These are phyloP conservation scores for Taphrina populina DNA, from an alignment of 1,139 yeast species.

Conservation along the genomic window DNA sequence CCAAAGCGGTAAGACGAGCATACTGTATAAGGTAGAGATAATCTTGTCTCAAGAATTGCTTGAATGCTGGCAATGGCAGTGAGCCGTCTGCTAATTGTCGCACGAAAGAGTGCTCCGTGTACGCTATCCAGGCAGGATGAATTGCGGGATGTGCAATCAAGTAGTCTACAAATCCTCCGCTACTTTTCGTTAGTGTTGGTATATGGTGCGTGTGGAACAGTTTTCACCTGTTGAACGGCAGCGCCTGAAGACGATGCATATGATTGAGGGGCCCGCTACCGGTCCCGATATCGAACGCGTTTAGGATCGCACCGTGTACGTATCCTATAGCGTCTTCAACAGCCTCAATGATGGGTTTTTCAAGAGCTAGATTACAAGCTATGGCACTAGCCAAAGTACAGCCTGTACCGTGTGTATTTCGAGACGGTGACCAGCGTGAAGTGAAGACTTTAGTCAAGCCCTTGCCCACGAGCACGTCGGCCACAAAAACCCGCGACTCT, in stretches of 20 bases:
- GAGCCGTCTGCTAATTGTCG: conserved; percentile 54
- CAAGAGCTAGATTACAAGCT: conserved; percentile 69
- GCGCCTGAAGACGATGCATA: conserved; percentile 13
- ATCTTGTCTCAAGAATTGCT: conserved; percentile 67
- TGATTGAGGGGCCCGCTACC: conserved; percentile 43
- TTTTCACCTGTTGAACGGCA: conserved; percentile 42
- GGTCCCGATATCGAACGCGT: conserved; percentile 40
- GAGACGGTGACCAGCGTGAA: conserved; percentile 54
- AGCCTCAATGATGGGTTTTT: conserved; percentile 51
- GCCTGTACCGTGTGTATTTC: conserved; percentile 84
- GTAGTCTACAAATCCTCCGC: conserved; percentile 53
- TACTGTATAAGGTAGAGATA: conserved; percentile 67
- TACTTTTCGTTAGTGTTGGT: conserved; percentile 39
- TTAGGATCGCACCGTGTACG: conserved; percentile 62
- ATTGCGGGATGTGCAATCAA: conserved; percentile 60
- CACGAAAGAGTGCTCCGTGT: conserved; percentile 65
- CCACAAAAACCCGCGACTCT: conserved; percentile 43
- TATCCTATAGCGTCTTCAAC: conserved; percentile 61
- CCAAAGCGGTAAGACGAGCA: conserved; percentile 65
- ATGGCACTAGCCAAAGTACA: conserved; percentile 83
- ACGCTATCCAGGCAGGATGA: conserved; percentile 53
- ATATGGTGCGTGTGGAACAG: too few species aligned
- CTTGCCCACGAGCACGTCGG: conserved; percentile 63
- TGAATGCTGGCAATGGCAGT: conserved; percentile 55
- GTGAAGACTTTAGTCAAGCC: conserved; percentile 51